A percentile compares a stretch with the other conserved stretches of the same genome.
phyloP scores from a whole-genome alignment of 768 basidiomycete species.

The Crepidotus variabilis region DNA sequence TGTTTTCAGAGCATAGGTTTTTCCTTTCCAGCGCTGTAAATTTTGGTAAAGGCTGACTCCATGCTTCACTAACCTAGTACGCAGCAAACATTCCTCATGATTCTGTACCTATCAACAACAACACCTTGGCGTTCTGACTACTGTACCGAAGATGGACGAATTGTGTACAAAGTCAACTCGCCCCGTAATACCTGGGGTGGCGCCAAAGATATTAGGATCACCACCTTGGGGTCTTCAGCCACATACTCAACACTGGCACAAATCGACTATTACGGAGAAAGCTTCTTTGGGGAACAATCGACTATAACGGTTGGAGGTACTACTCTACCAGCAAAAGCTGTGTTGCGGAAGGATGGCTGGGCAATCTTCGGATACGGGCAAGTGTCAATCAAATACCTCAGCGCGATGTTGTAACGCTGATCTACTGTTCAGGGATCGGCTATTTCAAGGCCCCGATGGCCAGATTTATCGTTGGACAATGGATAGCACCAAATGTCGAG shows the following conservation, averaged over 20 bases:
- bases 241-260: constrained; percentile 6
- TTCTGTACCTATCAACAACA: constrained; percentile 13
- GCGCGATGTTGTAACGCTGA: background rate
- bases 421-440: background rate
- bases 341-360: background rate
- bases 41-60: too few relatives aligned
- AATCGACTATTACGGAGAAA: background rate
- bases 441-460: background rate
- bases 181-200: background rate
- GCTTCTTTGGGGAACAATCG: background rate
- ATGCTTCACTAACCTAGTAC: too few relatives aligned
- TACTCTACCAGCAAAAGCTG: background rate
- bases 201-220: background rate
- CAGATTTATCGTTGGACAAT: background rate
- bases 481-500: background rate
- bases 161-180: constrained; percentile 15
- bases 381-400: background rate
- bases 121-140: constrained; percentile 16
- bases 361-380: background rate
- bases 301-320: background rate
- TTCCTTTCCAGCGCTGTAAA: too few relatives aligned
- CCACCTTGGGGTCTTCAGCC: constrained; percentile 8
- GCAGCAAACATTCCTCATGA: too few relatives aligned
- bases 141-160: constrained; percentile 16
- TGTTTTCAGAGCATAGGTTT: too few relatives aligned